Base-by-base conservation (phyloP, 75 land plant species). In the Azolla pinnata region DNA sequence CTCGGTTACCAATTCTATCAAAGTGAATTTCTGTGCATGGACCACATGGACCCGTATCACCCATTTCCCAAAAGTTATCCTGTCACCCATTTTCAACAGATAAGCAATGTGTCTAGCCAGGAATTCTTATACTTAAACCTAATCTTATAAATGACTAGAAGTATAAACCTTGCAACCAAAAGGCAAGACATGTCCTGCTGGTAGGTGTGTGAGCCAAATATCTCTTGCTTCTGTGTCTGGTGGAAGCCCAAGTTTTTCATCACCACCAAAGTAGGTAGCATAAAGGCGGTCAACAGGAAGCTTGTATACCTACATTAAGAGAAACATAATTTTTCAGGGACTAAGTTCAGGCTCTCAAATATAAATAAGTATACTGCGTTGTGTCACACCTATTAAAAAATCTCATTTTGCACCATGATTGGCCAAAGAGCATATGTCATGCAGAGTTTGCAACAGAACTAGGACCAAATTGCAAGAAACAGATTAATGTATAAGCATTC, bases 61-160 rank as follows among this genome's bases (percentile, higher is more conserved):
- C 97, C 97, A 91, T 91, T 74, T 91, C 97, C 97, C 97, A 91
- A 31, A 91, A 91, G 54, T 91, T 91, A 63, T 91, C 97, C 97
- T 83, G 77, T 33, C 44, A 8, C n/a, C n/a, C n/a, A n/a, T n/a
- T n/a, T n/a, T n/a, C n/a, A n/a, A n/a, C n/a, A n/a, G n/a, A n/a
- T n/a, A n/a, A n/a, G n/a, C n/a, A n/a, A n/a, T n/a, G n/a, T n/a
- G n/a, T n/a, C n/a, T n/a, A n/a, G n/a, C n/a, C n/a, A n/a, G n/a
- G n/a, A n/a, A n/a, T n/a, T n/a, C n/a, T n/a, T n/a, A n/a, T n/a
- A n/a, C n/a, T n/a, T n/a, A n/a, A n/a, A n/a, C n/a, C n/a, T 56
- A 12, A 59, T 59, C 3, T 21, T 9, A 7, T 55, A 18, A 24
- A 28, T 34, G 21, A 24, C 12, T 59, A 20, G 2, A 33, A 59